phyloP scores from a whole-genome alignment of 139 green algal species.

The Mesostigma viride region DNA sequence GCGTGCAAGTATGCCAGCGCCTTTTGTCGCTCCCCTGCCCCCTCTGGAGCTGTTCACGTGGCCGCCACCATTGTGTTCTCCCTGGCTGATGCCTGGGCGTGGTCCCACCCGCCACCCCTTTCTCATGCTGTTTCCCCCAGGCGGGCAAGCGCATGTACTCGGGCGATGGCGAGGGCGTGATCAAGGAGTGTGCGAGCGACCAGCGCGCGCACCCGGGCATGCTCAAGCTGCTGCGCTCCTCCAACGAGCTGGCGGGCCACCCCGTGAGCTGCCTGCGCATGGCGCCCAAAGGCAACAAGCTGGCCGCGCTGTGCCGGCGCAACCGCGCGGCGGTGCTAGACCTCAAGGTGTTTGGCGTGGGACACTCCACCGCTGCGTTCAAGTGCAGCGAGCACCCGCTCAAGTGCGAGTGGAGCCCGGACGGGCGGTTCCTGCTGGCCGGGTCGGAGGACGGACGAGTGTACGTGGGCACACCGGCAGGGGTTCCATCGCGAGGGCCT shows the following conservation, averaged over 20 bases:
- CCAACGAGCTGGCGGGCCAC: constrained; percentile 8
- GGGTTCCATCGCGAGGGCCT: no score
- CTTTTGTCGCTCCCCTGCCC: no score
- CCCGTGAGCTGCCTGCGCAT: not conserved
- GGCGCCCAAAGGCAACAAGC: not conserved
- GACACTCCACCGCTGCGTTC: not conserved
- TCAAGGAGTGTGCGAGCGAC: constrained; percentile 11
- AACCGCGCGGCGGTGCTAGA: not conserved
- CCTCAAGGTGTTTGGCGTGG: not conserved
- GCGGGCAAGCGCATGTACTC: constrained; percentile 12
- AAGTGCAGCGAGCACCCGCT: not conserved
- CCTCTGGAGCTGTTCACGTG: no score
- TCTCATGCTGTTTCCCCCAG: not conserved
- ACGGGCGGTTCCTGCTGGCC: constrained; percentile 8
- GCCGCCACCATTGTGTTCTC: no score
- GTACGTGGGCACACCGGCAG: not conserved
- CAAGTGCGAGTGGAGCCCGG: not conserved
- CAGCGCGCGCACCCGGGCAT: not conserved
- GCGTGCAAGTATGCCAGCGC: no score
- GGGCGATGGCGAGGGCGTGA: constrained; percentile 7
- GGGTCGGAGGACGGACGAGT: constrained; percentile 15
- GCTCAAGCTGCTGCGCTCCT: constrained; percentile 7
- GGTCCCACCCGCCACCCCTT: no score
- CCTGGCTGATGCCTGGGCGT: no score
- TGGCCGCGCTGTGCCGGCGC: not conserved